Base-by-base conservation (phyloP, 1,284 basidiomycete species). In the Trichosporon inkin region DNA sequence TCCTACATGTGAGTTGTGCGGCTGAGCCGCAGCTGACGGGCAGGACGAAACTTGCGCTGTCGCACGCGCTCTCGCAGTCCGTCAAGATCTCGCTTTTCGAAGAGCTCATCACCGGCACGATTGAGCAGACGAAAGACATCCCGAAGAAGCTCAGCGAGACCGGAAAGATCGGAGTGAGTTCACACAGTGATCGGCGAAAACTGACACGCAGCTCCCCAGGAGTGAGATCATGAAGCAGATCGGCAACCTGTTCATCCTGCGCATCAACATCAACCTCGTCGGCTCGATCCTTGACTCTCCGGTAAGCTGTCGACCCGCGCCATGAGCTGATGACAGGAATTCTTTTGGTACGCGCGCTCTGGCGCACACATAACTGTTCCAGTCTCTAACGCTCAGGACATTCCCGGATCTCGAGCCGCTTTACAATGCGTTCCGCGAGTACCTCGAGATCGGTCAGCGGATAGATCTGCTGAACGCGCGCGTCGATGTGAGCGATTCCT, bases 71-170 rank as follows among this genome's bases (percentile, higher is more conserved):
- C 37, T 88, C 93, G 7, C 94, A 97, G 82, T 94, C 91, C 14
- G 93, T 95, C 69, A 98, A 97, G 81, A 96, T 98, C 76, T 94
- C 92, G 17, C 79, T 94, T 84, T 94, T 93, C 69, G 93, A 98
- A 79, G 90, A 91, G 58, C 83, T 95, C 55, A 94, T 98, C 68
- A 90, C 90, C 37, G 86, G 86, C 22, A 96, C 92, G 32, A 96
- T 98, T 69, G 93, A 96, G 75, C 90, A 94, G 73, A 98, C 94
- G 3, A 96, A 96, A 73, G 92, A 96, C 75, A 92, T 97, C 59
- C 93, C 93, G 28, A 91, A 93, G 77, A 85, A 87, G 62, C 90
- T 98, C 59, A 91, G 90, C 60, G 90, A 94, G 75, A 94, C 90
- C 6, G 93, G 93, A 17, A 94, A 96, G 79, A 94, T 98, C 67